These are phyloP conservation scores for Apiotrichum gracile DNA, from an alignment of 1,284 basidiomycete genomes.

Conservation along the genomic window DNA sequence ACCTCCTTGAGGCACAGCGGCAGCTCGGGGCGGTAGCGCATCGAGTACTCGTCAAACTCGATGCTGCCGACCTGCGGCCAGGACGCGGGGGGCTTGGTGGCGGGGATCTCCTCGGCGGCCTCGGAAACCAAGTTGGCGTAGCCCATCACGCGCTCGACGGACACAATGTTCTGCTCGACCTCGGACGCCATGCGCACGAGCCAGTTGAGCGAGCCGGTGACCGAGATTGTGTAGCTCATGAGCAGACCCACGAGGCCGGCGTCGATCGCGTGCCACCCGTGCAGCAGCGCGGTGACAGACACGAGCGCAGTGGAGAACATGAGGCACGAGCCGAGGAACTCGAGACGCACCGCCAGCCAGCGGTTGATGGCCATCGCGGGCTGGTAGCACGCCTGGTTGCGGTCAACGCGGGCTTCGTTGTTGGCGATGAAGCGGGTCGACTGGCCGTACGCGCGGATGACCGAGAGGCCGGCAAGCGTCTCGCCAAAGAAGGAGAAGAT, in stretches of 20 bases:
- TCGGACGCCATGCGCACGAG: conserved; percentile 84
- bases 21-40: conserved; percentile 74
- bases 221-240: conserved; percentile 75
- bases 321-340: conserved; percentile 74
- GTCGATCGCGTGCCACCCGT: conserved; percentile 59
- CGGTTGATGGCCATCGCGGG: conserved; percentile 52
- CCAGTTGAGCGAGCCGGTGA: conserved; percentile 73
- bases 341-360: conserved; percentile 53
- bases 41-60: conserved; percentile 71
- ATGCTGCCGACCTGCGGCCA: conserved; percentile 78
- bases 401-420: conserved; percentile 64
- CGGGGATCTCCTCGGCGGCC: conserved; percentile 66
- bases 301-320: conserved; percentile 69
- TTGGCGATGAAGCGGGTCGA: conserved; percentile 66
- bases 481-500: conserved; percentile 87
- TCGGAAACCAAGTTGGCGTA: conserved; percentile 71
- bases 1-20: conserved; percentile 72
- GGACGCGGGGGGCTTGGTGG: conserved; percentile 54
- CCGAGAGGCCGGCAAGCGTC: conserved; percentile 73
- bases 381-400: conserved; percentile 53
- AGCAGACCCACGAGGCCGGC: conserved; percentile 89
- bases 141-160: conserved; percentile 61
- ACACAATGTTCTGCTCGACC: conserved; percentile 90
- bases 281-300: conserved; percentile 65
- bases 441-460: conserved; percentile 73